Evolutionary conservation across 2,329 filamentous ascomycete species (phyloP).

Genomic region (Pseudogymnoascus sp.): DNA sequence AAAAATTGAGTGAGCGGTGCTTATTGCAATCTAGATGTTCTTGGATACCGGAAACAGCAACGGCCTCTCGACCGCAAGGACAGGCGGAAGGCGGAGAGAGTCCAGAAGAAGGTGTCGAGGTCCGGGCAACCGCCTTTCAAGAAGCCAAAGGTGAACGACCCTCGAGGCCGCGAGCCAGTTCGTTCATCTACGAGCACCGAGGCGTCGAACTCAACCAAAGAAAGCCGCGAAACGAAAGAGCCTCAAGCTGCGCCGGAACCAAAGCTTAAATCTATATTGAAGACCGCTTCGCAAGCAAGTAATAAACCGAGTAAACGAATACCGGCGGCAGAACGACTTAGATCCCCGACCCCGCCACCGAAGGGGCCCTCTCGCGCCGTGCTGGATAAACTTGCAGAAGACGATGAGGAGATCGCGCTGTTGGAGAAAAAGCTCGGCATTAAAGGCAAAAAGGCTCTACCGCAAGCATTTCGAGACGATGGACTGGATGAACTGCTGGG

Average conservation of each 20-base stretch:
- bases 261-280: constrained; percentile 26
- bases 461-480: constrained; percentile 70
- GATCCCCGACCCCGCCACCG: constrained; percentile 17
- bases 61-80: constrained; percentile 24
- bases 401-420: constrained; percentile 82
- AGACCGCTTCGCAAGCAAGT: constrained; percentile 20
- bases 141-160: neutral
- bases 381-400: constrained; percentile 63
- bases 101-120: constrained; percentile 24
- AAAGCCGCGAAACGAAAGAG: constrained; percentile 1
- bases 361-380: constrained; percentile 30
- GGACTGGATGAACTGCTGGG: constrained; percentile 73
- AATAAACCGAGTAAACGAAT: constrained; percentile 13
- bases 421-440: constrained; percentile 85
- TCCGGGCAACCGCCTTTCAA: constrained; percentile 10
- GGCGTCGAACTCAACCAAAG: neutral
- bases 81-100: constrained; percentile 26
- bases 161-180: neutral
- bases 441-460: constrained; percentile 63
- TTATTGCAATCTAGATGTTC: constrained; percentile 17
- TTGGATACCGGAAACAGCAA: constrained; percentile 17
- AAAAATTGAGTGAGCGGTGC: neutral
- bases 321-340: neutral
- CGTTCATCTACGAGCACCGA: neutral
- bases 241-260: constrained; percentile 1